phyloP scores from a whole-genome alignment of 169 alveolate species.

The Plasmodium malariae region DNA sequence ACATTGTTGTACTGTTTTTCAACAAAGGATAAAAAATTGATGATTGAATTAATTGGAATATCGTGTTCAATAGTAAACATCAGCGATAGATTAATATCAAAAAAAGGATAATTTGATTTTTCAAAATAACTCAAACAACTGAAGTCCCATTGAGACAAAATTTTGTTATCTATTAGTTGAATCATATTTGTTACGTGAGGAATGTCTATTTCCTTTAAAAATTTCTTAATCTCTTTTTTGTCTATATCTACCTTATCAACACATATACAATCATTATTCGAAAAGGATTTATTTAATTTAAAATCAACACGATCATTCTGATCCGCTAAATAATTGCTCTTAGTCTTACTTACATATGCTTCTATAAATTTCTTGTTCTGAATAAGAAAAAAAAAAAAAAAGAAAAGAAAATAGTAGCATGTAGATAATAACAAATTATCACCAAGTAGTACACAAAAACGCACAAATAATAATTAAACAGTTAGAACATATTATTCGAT shows the following conservation, averaged over 20 bases:
- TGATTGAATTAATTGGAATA: conserved; percentile 41
- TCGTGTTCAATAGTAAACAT: conserved; percentile 30
- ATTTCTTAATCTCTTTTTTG: conserved; percentile 60
- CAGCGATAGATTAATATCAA: conserved; percentile 61
- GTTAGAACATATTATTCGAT: not conserved
- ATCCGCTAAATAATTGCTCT: conserved; percentile 37
- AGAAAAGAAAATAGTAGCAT: not conserved
- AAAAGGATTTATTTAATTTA: conserved; percentile 31
- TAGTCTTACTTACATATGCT: conserved; percentile 69
- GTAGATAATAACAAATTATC: not conserved
- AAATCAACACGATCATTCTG: conserved; percentile 14
- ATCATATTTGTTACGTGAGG: conserved; percentile 49
- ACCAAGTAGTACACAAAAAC: not conserved
- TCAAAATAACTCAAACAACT: conserved; percentile 79
- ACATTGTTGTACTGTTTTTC: conserved; percentile 81
- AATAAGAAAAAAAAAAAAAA: not conserved
- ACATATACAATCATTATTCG: conserved; percentile 39
- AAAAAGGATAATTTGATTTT: conserved; percentile 59
- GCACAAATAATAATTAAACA: not conserved
- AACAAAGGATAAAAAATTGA: conserved; percentile 76
- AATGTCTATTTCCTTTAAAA: conserved; percentile 53
- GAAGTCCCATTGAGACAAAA: conserved; percentile 83
- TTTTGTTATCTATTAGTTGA: conserved; percentile 33
- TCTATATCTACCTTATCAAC: conserved; percentile 56
- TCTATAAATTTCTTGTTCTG: conserved; percentile 72